Base-by-base conservation (phyloP, 2,329 filamentous ascomycete genomes). In the Colletotrichum sp. region DNA sequence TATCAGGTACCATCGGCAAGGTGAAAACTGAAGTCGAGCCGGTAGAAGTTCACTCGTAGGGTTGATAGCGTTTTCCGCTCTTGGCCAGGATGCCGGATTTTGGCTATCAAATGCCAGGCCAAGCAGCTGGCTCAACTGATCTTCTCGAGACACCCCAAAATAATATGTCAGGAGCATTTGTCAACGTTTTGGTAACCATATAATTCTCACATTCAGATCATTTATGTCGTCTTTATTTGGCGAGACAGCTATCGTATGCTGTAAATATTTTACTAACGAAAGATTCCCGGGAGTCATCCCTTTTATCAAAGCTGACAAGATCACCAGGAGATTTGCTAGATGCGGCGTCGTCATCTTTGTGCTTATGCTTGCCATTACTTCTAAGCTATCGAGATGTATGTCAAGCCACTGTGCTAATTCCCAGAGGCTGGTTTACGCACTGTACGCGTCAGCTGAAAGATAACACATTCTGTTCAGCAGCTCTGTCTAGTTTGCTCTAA, bases 271-370 rank as follows among this genome's bases (percentile, higher is more conserved):
- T 44, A 18, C 36, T 44, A 2, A 16, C 1, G 0, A 44, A 44
- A 44, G 16, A 8, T 18, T 44, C 3, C 16, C 1, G 15, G 34
- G 1, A n/a, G 0, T 1, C 36, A 18, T 44, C 34, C 8, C 2
- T 44, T 18, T 18, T 3, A 44, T 44, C 8, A 10, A 18, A 18
- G 1, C 16, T 44, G 8, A 44, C 1, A 10, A 6, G 36, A 44
- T 18, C 7, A 10, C 36, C 36, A 44, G 36, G 8, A 44, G 8
- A 18, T 44, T 44, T 18, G 16, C 0, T n/a, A 44, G 5, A n/a
- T 44, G 36, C 36, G 16, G 0, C 36, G 18, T 49, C 5, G 9
- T 49, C 39, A 49, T 12, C 18, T 18, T 18, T 44, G 16, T n/a
- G 8, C 36, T n/a, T n/a, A 18, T 9, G 36, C 16, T 44, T 44